Base-by-base conservation (phyloP, 2,329 filamentous ascomycete species). In the Amylocarpus encephaloides region DNA sequence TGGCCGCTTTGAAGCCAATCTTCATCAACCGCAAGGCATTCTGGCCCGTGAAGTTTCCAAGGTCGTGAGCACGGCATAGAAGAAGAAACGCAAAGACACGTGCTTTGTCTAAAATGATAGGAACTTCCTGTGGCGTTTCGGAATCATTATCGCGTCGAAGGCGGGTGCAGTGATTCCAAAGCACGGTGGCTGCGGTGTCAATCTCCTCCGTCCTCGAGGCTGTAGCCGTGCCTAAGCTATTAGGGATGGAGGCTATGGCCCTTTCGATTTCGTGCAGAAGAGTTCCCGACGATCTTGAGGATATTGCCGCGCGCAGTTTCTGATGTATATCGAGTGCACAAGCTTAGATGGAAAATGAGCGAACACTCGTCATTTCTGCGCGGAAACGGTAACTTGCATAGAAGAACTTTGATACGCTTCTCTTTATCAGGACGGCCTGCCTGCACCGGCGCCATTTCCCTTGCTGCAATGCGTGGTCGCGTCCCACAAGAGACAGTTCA, bases 111-210 rank as follows among this genome's bases (percentile, higher is more conserved):
- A 66, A 50, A 12, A 65, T 54, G 15, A 53, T 40, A 9, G 57
- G 56, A 12, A 46, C 34, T 13, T 58, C 53, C 46, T 57, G 43
- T 26, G 55, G 52, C 9, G 55, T 55, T 53, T 66, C 36, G 1
- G 41, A 43, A 13, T 64, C 57, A 4, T 65, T 61, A 45, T 72
- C 62, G 6, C 70, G 67, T 34, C 66, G 69, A 5, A 80, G 61
- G 22, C 76, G 74, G 1, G 81, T 80, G 36, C 80, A 81, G 5
- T 76, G 62, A 56, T 89, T 89, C 85, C 85, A 89, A 6, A 89
- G 67, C 19, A 71, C 69, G 0, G 77, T 75, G 49, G 78, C 85
- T 6, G 71, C 58, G 5, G 58, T 65, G 53, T 86, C 82, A 2
- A 88, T 67, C 5, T 77, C 72, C 19, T 68, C 65, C 38, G 71